phyloP scores from a whole-genome alignment of 2,329 filamentous ascomycete genomes.

The Fonsecaea monophora region DNA sequence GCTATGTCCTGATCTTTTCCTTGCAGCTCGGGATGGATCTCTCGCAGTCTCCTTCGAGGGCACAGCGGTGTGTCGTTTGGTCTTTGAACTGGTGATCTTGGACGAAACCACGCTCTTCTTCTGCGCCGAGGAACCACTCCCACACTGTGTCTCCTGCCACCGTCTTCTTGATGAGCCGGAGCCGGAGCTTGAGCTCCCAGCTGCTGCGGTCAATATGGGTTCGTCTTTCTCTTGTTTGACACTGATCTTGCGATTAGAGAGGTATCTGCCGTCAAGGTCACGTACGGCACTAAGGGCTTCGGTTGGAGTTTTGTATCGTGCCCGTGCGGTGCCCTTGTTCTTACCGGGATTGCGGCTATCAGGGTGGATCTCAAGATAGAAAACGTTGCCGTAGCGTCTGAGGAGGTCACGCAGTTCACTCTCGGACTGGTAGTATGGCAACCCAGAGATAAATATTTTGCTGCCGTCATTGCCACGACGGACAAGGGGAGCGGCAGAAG shows the following conservation, averaged over 20 bases:
- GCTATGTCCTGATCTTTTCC: constrained; percentile 1
- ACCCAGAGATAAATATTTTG: constrained; percentile 33
- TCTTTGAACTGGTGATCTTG: not conserved
- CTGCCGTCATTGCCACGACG: constrained; percentile 30
- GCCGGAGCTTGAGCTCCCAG: not conserved
- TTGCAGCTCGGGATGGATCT: not conserved
- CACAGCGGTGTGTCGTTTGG: not conserved
- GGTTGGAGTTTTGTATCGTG: constrained; percentile 25
- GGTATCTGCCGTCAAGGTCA: constrained; percentile 25
- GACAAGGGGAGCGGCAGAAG: not conserved
- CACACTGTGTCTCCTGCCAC: not conserved
- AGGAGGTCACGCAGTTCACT: constrained; percentile 31
- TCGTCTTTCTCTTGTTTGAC: constrained; percentile 27
- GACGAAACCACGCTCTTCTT: constrained; percentile 13
- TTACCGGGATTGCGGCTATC: constrained; percentile 30
- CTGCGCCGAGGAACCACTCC: not conserved
- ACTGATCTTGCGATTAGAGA: constrained; percentile 27
- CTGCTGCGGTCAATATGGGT: not conserved
- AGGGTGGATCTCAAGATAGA: constrained; percentile 36
- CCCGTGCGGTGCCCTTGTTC: constrained; percentile 35
- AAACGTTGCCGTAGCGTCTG: constrained; percentile 27
- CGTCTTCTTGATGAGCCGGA: not conserved
- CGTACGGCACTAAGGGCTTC: constrained; percentile 33
- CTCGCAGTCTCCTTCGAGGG: not conserved
- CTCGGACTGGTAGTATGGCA: constrained; percentile 33